Conservation (phyloP, 345 rosid species). For the Linum usitatissimum region DNA sequence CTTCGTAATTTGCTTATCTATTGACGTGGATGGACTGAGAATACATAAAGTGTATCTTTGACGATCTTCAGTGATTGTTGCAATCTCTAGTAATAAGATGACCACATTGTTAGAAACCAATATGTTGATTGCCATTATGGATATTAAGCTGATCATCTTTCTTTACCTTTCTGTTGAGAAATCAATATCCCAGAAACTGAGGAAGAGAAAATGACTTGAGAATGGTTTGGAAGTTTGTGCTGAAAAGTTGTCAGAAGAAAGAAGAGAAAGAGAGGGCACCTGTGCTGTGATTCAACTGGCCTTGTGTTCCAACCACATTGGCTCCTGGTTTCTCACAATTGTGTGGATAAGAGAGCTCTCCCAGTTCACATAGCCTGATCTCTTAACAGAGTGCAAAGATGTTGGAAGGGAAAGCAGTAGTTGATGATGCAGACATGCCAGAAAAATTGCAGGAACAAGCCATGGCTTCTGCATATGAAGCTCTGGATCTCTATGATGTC, state of each 20-base stretch:
- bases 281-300: neutral
- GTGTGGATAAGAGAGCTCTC: conserved; percentile 14
- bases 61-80: no score
- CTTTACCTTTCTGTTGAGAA: no score
- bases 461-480: conserved; percentile 69
- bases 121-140: no score
- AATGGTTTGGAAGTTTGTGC: no score
- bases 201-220: no score
- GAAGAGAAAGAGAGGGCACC: neutral
- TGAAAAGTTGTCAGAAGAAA: neutral
- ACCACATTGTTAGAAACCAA: no score
- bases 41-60: no score
- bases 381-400: conserved; percentile 16
- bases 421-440: conserved; percentile 90
- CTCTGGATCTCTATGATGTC: conserved; percentile 61
- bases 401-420: conserved; percentile 64
- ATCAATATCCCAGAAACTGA: no score
- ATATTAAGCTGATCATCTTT: no score
- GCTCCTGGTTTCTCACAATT: conserved; percentile 5
- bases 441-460: conserved; percentile 82
- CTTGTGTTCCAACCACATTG: conserved; percentile 13
- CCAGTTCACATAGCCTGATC: neutral
- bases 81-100: no score
- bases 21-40: no score
- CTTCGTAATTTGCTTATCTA: no score